Percentiles rank a stretch among this genome's conserved stretches.
These are phyloP conservation scores for Bolboschoenoplectus hybrid DNA, from an alignment of 202 grass and related monocot genomes.

Conservation along the genomic window DNA sequence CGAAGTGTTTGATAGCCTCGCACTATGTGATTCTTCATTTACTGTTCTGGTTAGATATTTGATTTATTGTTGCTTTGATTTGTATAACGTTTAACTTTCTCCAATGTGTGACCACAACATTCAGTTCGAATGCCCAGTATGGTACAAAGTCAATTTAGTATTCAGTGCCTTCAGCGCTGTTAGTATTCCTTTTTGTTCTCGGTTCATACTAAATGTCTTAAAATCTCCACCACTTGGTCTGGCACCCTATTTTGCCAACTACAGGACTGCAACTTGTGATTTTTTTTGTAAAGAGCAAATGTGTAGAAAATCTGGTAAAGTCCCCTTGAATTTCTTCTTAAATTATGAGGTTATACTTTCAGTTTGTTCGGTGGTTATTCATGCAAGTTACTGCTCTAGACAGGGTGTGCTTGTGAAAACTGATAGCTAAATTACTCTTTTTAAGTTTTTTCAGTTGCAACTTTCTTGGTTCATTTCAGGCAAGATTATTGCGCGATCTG, in stretches of 20 bases:
- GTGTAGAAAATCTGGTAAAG: neutral
- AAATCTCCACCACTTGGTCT: neutral
- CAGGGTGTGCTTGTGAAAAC: neutral
- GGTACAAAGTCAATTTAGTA: neutral
- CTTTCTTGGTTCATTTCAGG: conserved; percentile 49
- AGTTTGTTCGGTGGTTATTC: neutral
- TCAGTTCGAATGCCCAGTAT: neutral
- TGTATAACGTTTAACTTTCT: conserved; percentile 22
- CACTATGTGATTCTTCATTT: conserved; percentile 66
- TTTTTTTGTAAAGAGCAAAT: conserved; percentile 3
- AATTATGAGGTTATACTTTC: neutral
- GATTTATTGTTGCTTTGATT: conserved; percentile 32
- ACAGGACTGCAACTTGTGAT: neutral
- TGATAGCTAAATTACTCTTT: neutral
- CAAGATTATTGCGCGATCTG: conserved; percentile 63
- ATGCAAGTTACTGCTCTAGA: neutral
- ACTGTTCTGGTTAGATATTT: conserved; percentile 55
- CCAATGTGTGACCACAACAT: conserved; percentile 29
- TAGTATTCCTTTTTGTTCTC: neutral
- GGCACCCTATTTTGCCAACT: neutral
- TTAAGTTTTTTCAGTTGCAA: neutral
- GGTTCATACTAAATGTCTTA: neutral
- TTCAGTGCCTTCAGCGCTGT: neutral
- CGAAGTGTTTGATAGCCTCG: conserved; percentile 64
- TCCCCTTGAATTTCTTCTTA: neutral